Base-by-base conservation (phyloP, 805 yeast genomes). In the Pichia heedii region DNA sequence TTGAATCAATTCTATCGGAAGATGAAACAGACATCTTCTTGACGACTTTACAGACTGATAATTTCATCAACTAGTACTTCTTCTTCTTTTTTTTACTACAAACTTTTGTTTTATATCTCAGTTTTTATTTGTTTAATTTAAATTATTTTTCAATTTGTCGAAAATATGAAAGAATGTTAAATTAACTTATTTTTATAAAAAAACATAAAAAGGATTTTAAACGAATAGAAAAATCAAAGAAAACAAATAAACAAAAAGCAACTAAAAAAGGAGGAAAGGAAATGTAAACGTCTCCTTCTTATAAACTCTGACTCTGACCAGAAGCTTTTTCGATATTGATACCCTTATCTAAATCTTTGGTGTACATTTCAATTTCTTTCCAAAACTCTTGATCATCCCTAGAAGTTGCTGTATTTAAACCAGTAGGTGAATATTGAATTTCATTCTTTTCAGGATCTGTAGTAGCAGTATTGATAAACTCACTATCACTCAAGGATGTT, bases 291-390 rank as follows among this genome's bases (percentile, higher is more conserved):
- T n/a, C n/a, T n/a, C n/a, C n/a, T n/a, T n/a, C n/a, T n/a, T n/a
- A n/a, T n/a, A 36, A 29, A 22, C 22, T 20, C 3, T 35, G n/a
- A 27, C 10, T 15, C 11, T 20, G 24, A 15, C 12, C 10, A 36
- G 38, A 36, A 24, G 22, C 5, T 3, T 22, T 9, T 37, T 37
- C 41, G 34, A 26, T 3, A 24, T 22, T 35, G 16, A 21, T 21
- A 20, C 50, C 24, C 6, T 56, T 52, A 19, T 58, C 54, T 16
- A 61, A 48, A 4, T 58, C 63, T 16, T 51, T 51, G 2, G 65
- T 57, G 22, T 60, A 52, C 43, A 55, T 41, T 32, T 55, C 60
- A 22, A 61, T 56, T 44, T 61, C 63, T 27, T 53, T 53, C 64
- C 65, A 58, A 36, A 58, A 59, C 30, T 46, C 44, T 26, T 44